A percentile compares a stretch with the other conserved stretches of the same genome.
Evolutionary conservation across 2,329 filamentous ascomycete species (phyloP).

Genomic region (Leptosphaerulina australis): DNA sequence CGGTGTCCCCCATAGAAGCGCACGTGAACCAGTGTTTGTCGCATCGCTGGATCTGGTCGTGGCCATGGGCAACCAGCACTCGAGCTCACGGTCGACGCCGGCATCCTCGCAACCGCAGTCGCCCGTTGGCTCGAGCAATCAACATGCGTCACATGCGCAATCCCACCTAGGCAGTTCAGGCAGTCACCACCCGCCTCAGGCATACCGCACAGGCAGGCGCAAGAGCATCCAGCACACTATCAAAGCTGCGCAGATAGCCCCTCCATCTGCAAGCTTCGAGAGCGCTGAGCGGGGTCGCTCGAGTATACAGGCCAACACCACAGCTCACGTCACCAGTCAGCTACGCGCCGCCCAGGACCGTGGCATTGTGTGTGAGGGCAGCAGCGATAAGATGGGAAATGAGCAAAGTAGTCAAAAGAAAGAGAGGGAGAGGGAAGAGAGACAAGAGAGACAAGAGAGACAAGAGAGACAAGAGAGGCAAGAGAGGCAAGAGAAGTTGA

Average conservation of each 20-base stretch:
- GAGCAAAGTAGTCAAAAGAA: slow-evolving; percentile 47
- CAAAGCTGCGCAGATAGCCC: slow-evolving; percentile 47
- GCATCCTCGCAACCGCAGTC: slow-evolving; percentile 34
- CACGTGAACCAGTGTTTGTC: slow-evolving; percentile 1
- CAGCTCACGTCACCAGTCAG: slow-evolving; percentile 34
- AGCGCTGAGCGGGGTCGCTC: slow-evolving; percentile 44
- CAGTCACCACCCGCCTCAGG: slow-evolving; percentile 21
- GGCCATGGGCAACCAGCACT: slow-evolving; percentile 47
- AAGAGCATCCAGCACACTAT: slow-evolving; percentile 51
- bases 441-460: slow-evolving; percentile 1
- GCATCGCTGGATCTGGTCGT: slow-evolving; percentile 12
- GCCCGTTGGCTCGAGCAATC: slow-evolving; percentile 22
- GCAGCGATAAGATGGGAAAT: slow-evolving; percentile 46
- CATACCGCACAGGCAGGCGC: slow-evolving; percentile 42
- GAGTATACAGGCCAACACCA: slow-evolving; percentile 33
- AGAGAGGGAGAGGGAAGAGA: slow-evolving; percentile 12
- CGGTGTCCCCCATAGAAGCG: neutral
- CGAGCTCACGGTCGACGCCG: slow-evolving; percentile 30
- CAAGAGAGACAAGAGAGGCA: slow-evolving; percentile 7
- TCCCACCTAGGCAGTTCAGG: slow-evolving; percentile 7
- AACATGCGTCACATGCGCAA: slow-evolving; percentile 17
- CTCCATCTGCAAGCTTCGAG: slow-evolving; percentile 47
- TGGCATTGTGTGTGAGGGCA: slow-evolving; percentile 23
- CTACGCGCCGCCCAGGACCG: slow-evolving; percentile 42
- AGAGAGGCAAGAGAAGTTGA: slow-evolving; percentile 11